Conservation (phyloP, 306 rosid species). For the Corylus avellana region DNA sequence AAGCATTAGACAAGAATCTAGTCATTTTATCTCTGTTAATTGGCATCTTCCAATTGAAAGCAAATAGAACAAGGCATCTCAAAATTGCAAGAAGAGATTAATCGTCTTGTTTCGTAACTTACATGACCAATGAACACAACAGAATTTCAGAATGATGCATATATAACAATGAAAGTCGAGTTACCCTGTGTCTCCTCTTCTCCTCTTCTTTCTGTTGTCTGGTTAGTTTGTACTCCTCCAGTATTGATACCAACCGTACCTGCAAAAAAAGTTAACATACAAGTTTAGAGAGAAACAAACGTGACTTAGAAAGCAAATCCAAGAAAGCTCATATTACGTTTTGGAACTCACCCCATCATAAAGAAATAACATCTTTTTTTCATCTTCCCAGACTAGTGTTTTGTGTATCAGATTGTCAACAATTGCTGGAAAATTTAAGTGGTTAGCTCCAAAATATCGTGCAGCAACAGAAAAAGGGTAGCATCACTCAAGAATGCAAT, state of each 20-base stretch:
- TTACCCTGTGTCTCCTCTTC: conserved; percentile 76
- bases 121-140: neutral
- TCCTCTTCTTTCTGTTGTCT: conserved; percentile 87
- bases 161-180: neutral
- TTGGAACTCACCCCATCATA: conserved; percentile 86
- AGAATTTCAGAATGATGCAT: conserved; percentile 5
- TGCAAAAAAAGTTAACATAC: conserved; percentile 28
- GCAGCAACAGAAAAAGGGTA: conserved; percentile 12
- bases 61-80: neutral
- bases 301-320: conserved; percentile 7
- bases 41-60: neutral
- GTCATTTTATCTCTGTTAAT: neutral
- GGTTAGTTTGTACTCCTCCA: conserved; percentile 88
- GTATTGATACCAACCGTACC: conserved; percentile 78
- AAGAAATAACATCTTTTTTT: conserved; percentile 62
- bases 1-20: neutral
- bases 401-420: conserved; percentile 80
- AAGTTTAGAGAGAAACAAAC: conserved; percentile 18
- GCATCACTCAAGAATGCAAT: conserved; percentile 27
- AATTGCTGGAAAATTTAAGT: conserved; percentile 56
- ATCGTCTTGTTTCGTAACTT: neutral
- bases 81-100: neutral
- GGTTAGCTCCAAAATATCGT: conserved; percentile 34
- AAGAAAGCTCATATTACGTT: conserved; percentile 5
- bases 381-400: conserved; percentile 86